phyloP scores from a whole-genome alignment of 148 eudicot genomes.

The Nyssa sinensis region DNA sequence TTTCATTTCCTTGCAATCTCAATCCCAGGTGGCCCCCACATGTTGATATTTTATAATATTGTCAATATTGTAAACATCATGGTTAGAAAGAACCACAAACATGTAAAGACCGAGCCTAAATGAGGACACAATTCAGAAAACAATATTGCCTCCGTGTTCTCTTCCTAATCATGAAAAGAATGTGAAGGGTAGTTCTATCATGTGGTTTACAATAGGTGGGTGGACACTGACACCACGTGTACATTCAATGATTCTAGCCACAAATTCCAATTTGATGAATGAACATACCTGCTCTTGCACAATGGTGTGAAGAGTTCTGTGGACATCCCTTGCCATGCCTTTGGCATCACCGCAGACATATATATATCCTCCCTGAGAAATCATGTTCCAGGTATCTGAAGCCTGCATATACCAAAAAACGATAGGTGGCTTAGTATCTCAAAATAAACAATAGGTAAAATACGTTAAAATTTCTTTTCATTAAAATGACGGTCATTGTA shows the following conservation, averaged over 20 bases:
- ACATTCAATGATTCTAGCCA: not conserved
- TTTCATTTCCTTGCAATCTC: not conserved
- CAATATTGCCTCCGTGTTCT: not conserved
- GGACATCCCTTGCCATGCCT: conserved; percentile 99
- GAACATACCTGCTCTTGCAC: conserved; percentile 80
- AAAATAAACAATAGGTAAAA: not conserved
- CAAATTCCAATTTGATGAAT: not conserved
- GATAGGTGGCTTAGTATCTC: not conserved
- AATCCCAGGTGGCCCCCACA: not conserved
- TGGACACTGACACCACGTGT: not conserved
- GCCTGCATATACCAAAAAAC: conserved; percentile 8
- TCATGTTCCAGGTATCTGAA: conserved; percentile 54
- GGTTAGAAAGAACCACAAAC: not conserved
- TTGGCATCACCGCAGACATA: conserved; percentile 99
- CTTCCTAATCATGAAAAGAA: conserved; percentile 1
- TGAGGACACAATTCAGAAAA: not conserved
- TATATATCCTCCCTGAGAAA: conserved; percentile 75
- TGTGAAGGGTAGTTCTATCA: not conserved
- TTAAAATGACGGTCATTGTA: not conserved
- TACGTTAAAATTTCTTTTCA: not conserved
- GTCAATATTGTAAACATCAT: not conserved
- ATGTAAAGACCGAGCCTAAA: not conserved
- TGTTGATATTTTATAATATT: not conserved
- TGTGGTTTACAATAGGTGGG: not conserved
- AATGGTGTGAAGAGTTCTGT: conserved; percentile 87